Base-by-base conservation (phyloP, 169 alveolate species). In the Eimeria maxima region DNA sequence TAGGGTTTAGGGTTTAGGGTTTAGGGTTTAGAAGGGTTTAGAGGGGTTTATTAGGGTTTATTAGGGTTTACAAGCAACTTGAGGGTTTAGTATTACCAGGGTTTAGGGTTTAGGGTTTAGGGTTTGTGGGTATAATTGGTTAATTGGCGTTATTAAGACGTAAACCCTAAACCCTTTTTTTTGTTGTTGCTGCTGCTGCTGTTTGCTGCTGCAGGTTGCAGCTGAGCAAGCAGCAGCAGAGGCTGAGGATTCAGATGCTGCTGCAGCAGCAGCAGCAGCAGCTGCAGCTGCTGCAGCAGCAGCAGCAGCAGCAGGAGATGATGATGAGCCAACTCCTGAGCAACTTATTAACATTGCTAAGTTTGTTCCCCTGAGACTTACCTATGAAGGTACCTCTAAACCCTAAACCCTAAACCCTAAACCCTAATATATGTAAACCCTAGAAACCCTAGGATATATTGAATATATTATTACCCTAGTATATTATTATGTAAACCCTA, bases 141-240 rank as follows among this genome's bases (percentile, higher is more conserved):
- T 4, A n/a, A n/a, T 8, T 6, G 0, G 45, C 27, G 50, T 3
- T 33, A 1, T 10, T 69, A 13, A n/a, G n/a, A n/a, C n/a, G n/a
- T 11, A 27, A 69, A 27, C 80, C 45, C 67, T 57, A 57, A 57
- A 57, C 67, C 24, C 67, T 18, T 57, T 57, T 57, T 20, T 14
- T 69, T 22, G 38, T 22, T 67, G 76, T 7, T 67, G 76, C 27
- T 69, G 80, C 80, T 69, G 88, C 88, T 47, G 80, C 47, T 69
- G 80, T 22, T 57, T 27, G 80, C 47, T 6, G 80, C 80, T 69
- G 80, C 80, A 69, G 63, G 88, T 20, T 33, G 60, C 65, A 78
- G 88, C 33, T 10, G 65, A 42, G 44, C 88, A 33, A 78, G 88
- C 63, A 44, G 88, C 88, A 78, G 33, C 88, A 47, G 65, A 16